Base-by-base conservation (phyloP, 148 eudicot genomes). In the Vaccinium myrtillus region DNA sequence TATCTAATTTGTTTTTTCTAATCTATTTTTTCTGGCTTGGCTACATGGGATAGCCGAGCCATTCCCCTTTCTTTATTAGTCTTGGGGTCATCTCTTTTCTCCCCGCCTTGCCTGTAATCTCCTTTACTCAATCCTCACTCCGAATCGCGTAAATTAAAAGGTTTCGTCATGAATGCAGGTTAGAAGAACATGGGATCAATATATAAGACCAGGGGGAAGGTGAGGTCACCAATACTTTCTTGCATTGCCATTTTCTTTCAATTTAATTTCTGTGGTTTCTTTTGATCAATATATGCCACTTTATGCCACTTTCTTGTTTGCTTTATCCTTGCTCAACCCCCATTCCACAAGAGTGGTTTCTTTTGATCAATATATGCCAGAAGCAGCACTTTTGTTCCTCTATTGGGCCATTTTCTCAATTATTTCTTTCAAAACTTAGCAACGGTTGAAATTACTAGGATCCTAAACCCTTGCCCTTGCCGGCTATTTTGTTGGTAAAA, bases 111-210 rank as follows among this genome's bases (percentile, higher is more conserved):
- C 30, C 30, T 27, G 30, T 27, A 27, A 0, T 27, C 30, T 27
- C 30, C 30, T 27, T 27, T 0, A 43, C 69, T 4, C 23, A 8
- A 23, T 54, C 27, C 48, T 79, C 4, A 77, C 23, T 56, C 48
- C 23, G 18, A 8, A 32, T 55, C 54, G 6, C 2, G 54, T 15
- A 27, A 53, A 12, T 10, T 16, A 18, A 56, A 32, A 54, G 48
- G 8, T 55, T 79, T 15, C 63, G 8, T 79, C 27, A 18, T 79
- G 15, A 18, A 63, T 90, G 87, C 91, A 95, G 98, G 98, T 95
- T 19, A 87, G 97, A 83, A 88, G 97, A 90, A 87, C 92, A 69
- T 95, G 98, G 98, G 98, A 95, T 91, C 92, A 95, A 73, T 94
- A 91, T 85, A 78, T 95, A 82, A 86, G 94, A 87, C 93, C 94